Conservation (phyloP, 768 basidiomycete genomes). For the Hirschioporus abietinus region DNA sequence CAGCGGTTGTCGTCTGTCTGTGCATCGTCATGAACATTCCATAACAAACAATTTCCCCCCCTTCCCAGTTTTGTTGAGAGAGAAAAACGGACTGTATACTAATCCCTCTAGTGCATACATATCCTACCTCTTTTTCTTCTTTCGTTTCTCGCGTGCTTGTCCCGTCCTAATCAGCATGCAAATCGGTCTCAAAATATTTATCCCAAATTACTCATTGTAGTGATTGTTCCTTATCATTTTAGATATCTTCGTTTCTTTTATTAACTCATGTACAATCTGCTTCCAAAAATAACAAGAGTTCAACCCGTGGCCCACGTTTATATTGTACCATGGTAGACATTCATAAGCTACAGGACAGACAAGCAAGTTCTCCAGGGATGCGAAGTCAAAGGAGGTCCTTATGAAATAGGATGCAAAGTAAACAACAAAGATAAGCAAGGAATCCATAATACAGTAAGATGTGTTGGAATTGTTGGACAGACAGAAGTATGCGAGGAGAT, state of each 20-base stretch:
- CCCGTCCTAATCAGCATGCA: background rate
- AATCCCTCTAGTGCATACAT: conserved; percentile 10
- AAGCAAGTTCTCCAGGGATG: background rate
- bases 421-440: conserved; percentile 9
- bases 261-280: background rate
- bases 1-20: background rate
- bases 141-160: conserved; percentile 3
- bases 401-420: background rate
- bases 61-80: background rate
- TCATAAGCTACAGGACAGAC: background rate
- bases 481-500: background rate
- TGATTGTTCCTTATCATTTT: conserved; percentile 11
- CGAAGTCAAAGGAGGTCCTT: background rate
- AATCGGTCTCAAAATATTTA: conserved; percentile 3
- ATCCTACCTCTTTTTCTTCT: conserved; percentile 11
- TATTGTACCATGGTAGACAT: background rate
- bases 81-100: background rate
- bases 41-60: background rate
- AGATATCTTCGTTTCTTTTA: background rate
- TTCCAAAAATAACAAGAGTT: background rate
- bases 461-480: background rate
- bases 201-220: conserved; percentile 11
- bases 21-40: background rate
- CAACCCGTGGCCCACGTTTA: background rate
- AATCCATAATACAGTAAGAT: background rate